These are phyloP conservation scores for Tylopilus intermedius DNA, from an alignment of 768 basidiomycete species.

Conservation along the genomic window DNA sequence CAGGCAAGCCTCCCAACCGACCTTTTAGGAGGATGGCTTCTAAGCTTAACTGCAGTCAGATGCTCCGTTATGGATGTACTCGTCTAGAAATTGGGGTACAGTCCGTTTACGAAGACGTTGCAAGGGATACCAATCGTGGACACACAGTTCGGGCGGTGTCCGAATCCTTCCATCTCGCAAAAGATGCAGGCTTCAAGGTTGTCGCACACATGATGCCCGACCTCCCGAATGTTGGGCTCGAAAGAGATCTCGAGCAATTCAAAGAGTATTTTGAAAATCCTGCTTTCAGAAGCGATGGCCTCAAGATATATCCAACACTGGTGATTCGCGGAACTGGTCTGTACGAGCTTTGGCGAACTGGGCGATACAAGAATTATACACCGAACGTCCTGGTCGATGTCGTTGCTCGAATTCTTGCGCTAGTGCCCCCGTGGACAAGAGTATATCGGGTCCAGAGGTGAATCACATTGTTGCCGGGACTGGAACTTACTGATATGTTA, in stretches of 20 bases:
- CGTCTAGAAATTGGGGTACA: conserved; percentile 98
- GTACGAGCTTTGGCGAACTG: conserved; percentile 94
- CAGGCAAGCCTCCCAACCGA: conserved; percentile 44
- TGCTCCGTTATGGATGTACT: conserved; percentile 98
- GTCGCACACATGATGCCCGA: conserved; percentile 99
- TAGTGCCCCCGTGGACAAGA: conserved; percentile 98
- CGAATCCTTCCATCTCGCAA: conserved; percentile 95
- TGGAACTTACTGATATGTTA: background rate
- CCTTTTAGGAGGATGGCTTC: background rate
- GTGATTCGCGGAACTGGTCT: conserved; percentile 96
- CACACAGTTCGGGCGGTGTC: conserved; percentile 97
- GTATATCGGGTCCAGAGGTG: conserved; percentile 97
- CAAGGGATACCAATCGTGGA: conserved; percentile 96
- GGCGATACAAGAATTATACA: conserved; percentile 98
- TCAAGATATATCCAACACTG: conserved; percentile 97
- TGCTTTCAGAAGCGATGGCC: conserved; percentile 91
- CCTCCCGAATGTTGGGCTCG: conserved; percentile 93
- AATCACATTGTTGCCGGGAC: conserved; percentile 14
- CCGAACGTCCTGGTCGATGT: conserved; percentile 98
- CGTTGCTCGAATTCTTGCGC: conserved; percentile 89
- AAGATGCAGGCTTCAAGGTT: conserved; percentile 99
- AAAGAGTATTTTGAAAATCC: conserved; percentile 99
- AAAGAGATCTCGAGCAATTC: conserved; percentile 97
- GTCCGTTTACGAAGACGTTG: conserved; percentile 98
- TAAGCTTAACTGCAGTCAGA: conserved; percentile 57